Conservation (phyloP, 352 stramenopile genomes). For the Albugo candida region DNA sequence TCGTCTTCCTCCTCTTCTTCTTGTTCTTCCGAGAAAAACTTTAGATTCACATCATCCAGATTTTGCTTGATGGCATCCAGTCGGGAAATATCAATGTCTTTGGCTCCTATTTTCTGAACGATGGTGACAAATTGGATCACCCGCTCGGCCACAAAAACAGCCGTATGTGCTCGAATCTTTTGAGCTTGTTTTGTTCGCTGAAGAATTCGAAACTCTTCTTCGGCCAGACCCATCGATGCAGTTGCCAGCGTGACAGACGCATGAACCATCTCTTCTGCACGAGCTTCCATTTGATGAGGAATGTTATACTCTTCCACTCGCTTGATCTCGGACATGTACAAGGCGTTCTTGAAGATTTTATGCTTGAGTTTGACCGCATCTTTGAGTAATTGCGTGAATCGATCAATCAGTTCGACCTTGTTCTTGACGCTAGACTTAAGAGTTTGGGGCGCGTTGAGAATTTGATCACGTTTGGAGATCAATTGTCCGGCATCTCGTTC, state of each 20-base stretch:
- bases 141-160: conserved; percentile 55
- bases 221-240: conserved; percentile 47
- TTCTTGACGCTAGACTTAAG: conserved; percentile 42
- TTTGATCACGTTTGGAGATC: conserved; percentile 49
- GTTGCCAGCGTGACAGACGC: conserved; percentile 30
- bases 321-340: conserved; percentile 31
- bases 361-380: conserved; percentile 75
- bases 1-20: conserved; percentile 76
- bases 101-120: conserved; percentile 64
- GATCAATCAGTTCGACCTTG: conserved; percentile 69
- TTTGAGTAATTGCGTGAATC: conserved; percentile 73
- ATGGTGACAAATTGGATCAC: conserved; percentile 55
- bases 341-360: conserved; percentile 72
- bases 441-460: conserved; percentile 45
- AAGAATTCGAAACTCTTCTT: conserved; percentile 56
- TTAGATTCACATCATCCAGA: conserved; percentile 26
- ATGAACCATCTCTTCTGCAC: conserved; percentile 38
- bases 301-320: conserved; percentile 31
- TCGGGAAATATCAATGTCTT: conserved; percentile 27
- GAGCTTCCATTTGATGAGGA: conserved; percentile 59
- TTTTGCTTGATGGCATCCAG: conserved; percentile 21
- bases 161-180: conserved; percentile 52
- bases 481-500: conserved; percentile 52
- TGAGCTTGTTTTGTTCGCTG: conserved; percentile 49
- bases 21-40: conserved; percentile 34